Evolutionary conservation across 2,329 filamentous ascomycete species (phyloP).

Genomic region (Exophiala sp.): DNA sequence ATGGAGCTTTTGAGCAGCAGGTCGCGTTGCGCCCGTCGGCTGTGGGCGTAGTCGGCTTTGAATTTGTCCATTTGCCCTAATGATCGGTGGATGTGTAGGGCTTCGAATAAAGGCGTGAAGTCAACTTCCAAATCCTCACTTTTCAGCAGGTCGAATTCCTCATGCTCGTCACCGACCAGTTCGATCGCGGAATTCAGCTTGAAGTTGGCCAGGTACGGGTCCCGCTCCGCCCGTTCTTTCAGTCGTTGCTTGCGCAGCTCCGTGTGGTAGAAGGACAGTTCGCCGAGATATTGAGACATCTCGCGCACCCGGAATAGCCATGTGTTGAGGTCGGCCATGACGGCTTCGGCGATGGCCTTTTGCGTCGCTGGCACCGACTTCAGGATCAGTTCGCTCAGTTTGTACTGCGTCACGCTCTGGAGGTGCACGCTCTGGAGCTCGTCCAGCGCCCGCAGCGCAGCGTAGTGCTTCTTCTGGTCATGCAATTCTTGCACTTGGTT

Average conservation of each 20-base stretch:
- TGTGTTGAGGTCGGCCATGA: conserved; percentile 94
- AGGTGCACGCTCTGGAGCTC: conserved; percentile 95
- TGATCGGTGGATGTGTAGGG: conserved; percentile 91
- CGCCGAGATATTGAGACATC: conserved; percentile 89
- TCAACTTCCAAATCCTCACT: conserved; percentile 94
- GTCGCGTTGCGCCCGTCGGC: conserved; percentile 84
- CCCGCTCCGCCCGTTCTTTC: conserved; percentile 71
- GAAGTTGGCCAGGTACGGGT: conserved; percentile 71
- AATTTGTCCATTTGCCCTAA: conserved; percentile 90
- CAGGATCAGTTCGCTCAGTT: conserved; percentile 91
- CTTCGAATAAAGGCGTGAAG: conserved; percentile 90
- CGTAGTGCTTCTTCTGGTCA: conserved; percentile 90
- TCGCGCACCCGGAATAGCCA: conserved; percentile 95
- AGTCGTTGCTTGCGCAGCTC: conserved; percentile 77
- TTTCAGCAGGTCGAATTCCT: conserved; percentile 91
- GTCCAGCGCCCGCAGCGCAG: conserved; percentile 84
- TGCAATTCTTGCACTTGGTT: conserved; percentile 92
- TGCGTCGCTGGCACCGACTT: conserved; percentile 90
- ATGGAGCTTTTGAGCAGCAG: conserved; percentile 65
- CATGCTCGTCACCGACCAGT: conserved; percentile 86
- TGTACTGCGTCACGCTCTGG: conserved; percentile 89
- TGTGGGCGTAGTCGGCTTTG: conserved; percentile 82
- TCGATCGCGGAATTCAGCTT: conserved; percentile 94
- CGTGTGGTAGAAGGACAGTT: conserved; percentile 95
- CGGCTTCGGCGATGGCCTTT: conserved; percentile 87